Conservation (phyloP, 768 basidiomycete genomes). For the Termitomyces sp. region DNA sequence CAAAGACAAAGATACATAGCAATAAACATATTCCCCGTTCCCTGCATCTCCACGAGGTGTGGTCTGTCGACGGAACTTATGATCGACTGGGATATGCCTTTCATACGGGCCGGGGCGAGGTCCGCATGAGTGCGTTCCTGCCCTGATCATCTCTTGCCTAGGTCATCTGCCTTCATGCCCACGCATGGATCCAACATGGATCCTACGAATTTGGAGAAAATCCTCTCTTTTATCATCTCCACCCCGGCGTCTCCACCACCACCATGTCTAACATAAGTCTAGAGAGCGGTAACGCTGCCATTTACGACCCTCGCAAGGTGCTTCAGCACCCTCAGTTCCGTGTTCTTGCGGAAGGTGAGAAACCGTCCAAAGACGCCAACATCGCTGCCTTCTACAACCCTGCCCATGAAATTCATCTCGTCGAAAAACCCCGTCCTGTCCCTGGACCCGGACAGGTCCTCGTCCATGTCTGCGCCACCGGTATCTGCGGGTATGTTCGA, state of each 20-base stretch:
- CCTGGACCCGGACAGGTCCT: constrained; percentile 67
- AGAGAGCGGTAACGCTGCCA: constrained; percentile 38
- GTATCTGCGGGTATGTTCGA: constrained; percentile 60
- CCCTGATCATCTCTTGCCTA: not conserved
- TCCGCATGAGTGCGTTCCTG: constrained; percentile 4
- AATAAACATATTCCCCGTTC: not conserved
- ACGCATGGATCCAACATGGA: not conserved
- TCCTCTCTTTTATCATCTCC: not conserved
- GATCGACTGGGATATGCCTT: too few species aligned
- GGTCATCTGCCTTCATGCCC: constrained; percentile 7
- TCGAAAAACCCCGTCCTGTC: constrained; percentile 59
- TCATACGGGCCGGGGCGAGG: constrained; percentile 5
- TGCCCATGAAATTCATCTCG: constrained; percentile 60
- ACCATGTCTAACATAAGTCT: constrained; percentile 27
- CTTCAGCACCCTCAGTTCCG: constrained; percentile 56
- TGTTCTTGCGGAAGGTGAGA: constrained; percentile 49
- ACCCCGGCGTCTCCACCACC: not conserved
- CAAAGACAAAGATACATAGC: not conserved
- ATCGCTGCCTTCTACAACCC: constrained; percentile 69
- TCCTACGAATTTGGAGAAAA: not conserved
- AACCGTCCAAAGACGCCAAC: constrained; percentile 45
- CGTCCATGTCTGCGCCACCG: constrained; percentile 64
- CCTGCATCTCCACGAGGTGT: too few species aligned
- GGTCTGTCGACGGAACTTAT: not conserved
- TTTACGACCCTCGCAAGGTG: constrained; percentile 56